phyloP scores from a whole-genome alignment of 768 basidiomycete genomes.

The Amylocystis lapponica region DNA sequence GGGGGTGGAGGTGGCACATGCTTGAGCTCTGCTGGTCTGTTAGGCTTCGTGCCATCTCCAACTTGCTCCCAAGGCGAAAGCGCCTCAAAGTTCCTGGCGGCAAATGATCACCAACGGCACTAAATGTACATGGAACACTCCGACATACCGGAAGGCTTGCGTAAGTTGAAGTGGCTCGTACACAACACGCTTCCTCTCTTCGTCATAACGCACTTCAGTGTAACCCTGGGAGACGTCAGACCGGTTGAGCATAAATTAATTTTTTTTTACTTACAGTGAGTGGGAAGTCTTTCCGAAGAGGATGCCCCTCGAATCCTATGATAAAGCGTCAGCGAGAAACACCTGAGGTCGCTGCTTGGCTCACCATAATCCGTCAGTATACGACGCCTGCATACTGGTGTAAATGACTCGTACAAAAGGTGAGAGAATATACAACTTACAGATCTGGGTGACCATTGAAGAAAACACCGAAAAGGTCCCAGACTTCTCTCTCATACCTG shows the following conservation, averaged over 20 bases:
- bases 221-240: conserved; percentile 66
- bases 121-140: neutral
- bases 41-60: conserved; percentile 55
- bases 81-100: conserved; percentile 83
- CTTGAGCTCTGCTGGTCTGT: conserved; percentile 67
- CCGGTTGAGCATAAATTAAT: neutral
- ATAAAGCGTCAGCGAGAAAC: neutral
- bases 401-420: conserved; percentile 12
- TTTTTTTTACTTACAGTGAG: conserved; percentile 60
- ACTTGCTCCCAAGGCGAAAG: conserved; percentile 95
- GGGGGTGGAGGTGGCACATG: conserved; percentile 69
- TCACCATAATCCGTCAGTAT: too few relatives aligned
- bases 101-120: conserved; percentile 1
- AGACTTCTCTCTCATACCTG: conserved; percentile 96
- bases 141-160: conserved; percentile 87
- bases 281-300: conserved; percentile 97
- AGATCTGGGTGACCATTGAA: conserved; percentile 96
- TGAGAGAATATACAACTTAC: conserved; percentile 39
- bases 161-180: conserved; percentile 97
- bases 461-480: conserved; percentile 97
- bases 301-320: conserved; percentile 95
- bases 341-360: conserved; percentile 6
- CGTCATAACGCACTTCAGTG: conserved; percentile 95
- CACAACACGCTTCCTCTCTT: conserved; percentile 94
- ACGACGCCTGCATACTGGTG: conserved; percentile 57